phyloP scores from a whole-genome alignment of 2,329 filamentous ascomycete genomes.

The Aspergillus flavus region DNA sequence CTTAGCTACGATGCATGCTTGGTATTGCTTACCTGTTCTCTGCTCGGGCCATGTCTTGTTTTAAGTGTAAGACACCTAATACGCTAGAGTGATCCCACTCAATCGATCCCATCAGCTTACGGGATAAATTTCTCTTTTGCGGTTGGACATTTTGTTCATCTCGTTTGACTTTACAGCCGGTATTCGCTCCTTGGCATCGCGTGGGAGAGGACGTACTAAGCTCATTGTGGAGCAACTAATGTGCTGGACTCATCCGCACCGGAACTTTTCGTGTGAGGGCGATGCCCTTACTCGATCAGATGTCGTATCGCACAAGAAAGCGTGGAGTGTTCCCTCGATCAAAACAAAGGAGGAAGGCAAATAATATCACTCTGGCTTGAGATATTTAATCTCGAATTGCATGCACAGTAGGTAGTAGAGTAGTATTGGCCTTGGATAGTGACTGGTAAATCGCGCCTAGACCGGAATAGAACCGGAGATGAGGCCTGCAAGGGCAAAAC shows the following conservation, averaged over 20 bases:
- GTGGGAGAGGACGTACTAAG: conserved; percentile 2
- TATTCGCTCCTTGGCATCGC: conserved; percentile 9
- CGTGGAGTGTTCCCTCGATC: not conserved
- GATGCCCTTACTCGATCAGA: not conserved
- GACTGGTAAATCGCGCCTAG: not conserved
- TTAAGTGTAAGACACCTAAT: not conserved
- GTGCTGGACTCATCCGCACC: not conserved
- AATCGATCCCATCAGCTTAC: not conserved
- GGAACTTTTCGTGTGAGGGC: not conserved
- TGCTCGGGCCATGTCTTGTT: conserved; percentile 2
- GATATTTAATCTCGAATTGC: not conserved
- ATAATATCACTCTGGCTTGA: not conserved
- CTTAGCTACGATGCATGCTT: not conserved
- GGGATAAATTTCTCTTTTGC: not conserved
- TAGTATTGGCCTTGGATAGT: not conserved
- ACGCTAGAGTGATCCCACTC: not conserved
- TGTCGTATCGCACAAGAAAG: not conserved
- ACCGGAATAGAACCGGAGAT: not conserved
- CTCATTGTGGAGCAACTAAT: not conserved
- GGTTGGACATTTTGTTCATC: not conserved
- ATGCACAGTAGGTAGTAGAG: not conserved
- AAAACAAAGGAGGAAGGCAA: not conserved
- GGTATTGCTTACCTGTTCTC: not conserved
- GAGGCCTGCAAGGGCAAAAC: not conserved
- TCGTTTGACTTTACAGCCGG: not conserved